Evolutionary conservation across 352 stramenopile genomes (phyloP).

Genomic region (Pythium sp.): DNA sequence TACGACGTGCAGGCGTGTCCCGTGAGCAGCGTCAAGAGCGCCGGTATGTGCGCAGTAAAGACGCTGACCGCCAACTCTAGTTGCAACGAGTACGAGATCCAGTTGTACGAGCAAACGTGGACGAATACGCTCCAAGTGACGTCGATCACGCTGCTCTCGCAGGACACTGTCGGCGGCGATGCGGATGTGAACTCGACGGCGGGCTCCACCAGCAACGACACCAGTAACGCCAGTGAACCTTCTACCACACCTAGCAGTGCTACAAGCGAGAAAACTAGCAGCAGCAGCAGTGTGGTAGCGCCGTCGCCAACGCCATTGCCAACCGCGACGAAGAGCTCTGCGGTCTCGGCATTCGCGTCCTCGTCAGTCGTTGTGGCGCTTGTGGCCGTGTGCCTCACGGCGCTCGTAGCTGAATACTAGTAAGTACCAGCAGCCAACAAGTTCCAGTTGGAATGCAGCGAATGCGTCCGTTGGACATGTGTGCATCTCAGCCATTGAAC

Average conservation of each 20-base stretch:
- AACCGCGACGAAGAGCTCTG: slow-evolving; percentile 1
- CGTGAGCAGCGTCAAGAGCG: slow-evolving; percentile 25
- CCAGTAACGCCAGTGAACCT: neutral
- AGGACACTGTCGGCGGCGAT: neutral
- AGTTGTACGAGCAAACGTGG: slow-evolving; percentile 61
- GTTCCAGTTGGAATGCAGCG: too few relatives aligned
- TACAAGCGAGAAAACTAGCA: neutral
- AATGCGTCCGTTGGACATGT: too few relatives aligned
- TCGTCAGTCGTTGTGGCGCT: neutral
- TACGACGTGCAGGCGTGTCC: slow-evolving; percentile 59
- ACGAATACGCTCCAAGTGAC: slow-evolving; percentile 56
- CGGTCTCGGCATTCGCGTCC: neutral
- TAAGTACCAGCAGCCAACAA: neutral
- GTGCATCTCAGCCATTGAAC: neutral
- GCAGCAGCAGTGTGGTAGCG: neutral
- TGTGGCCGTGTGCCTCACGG: neutral
- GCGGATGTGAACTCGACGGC: neutral
- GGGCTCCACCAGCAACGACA: neutral
- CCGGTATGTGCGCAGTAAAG: slow-evolving; percentile 32
- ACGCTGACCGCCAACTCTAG: slow-evolving; percentile 26
- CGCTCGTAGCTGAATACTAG: neutral
- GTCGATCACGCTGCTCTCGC: slow-evolving; percentile 24
- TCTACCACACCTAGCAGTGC: neutral
- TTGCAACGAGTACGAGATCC: slow-evolving; percentile 36
- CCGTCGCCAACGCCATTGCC: neutral